These are phyloP conservation scores for Yamadazyma philogaea DNA, from an alignment of 805 yeast species.

Conservation along the genomic window DNA sequence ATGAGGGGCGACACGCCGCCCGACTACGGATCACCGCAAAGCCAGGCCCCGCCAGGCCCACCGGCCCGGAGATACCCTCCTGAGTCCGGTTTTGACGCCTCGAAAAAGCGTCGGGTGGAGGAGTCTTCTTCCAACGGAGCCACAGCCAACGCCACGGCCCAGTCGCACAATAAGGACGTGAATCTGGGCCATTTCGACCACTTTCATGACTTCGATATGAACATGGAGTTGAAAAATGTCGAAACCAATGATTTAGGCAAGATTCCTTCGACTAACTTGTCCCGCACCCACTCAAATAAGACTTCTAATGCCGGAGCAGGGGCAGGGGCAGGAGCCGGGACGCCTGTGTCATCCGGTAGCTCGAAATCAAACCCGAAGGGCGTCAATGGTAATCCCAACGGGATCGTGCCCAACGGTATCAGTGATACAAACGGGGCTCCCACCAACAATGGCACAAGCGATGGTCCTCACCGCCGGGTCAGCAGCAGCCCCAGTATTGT, in stretches of 20 bases:
- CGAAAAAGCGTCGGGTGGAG: conserved; percentile 10
- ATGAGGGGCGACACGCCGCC: conserved; percentile 1
- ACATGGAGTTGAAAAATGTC: conserved; percentile 3
- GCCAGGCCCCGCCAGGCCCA: not conserved
- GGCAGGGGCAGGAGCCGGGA: not conserved
- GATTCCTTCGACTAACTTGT: not conserved
- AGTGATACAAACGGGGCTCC: not conserved
- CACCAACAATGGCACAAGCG: not conserved
- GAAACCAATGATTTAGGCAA: not conserved
- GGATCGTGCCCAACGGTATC: not conserved
- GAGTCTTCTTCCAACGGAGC: conserved; percentile 10
- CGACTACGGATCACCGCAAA: conserved; percentile 6
- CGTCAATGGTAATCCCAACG: not conserved
- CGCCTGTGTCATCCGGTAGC: conserved; percentile 3
- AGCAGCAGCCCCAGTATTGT: conserved; percentile 3
- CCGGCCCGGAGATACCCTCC: not conserved
- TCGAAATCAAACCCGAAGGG: not conserved
- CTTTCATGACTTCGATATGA: conserved; percentile 4
- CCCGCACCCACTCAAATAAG: not conserved
- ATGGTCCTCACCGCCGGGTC: conserved; percentile 1
- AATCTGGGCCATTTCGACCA: conserved; percentile 1
- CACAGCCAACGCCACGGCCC: conserved; percentile 2
- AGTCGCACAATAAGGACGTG: conserved; percentile 4
- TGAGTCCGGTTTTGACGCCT: conserved; percentile 5
- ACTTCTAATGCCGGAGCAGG: not conserved